phyloP scores from a whole-genome alignment of 1,284 basidiomycete species.

The Microbotryum violaceum region DNA sequence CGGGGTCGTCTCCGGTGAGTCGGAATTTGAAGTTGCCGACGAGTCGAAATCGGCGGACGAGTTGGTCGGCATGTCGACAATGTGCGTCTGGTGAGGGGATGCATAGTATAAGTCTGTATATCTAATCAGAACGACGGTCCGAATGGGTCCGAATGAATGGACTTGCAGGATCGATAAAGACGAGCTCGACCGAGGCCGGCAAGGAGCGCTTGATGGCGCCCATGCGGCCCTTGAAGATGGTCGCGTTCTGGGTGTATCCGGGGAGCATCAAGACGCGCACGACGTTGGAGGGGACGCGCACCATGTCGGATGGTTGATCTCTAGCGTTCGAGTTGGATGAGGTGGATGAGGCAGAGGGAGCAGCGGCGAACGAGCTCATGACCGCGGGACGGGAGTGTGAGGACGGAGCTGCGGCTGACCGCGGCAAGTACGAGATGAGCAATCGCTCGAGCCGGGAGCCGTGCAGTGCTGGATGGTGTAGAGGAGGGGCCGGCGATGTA shows the following conservation, averaged over 20 bases:
- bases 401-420: too few relatives aligned
- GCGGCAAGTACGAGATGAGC: too few relatives aligned
- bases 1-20: slow-evolving; percentile 51
- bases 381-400: too few relatives aligned
- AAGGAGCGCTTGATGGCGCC: slow-evolving; percentile 23
- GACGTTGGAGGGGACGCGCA: background rate
- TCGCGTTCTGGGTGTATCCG: slow-evolving; percentile 74
- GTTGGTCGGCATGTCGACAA: slow-evolving; percentile 57
- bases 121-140: background rate
- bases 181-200: slow-evolving; percentile 24
- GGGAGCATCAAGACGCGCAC: slow-evolving; percentile 30
- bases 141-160: background rate
- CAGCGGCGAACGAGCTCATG: too few relatives aligned
- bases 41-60: slow-evolving; percentile 52
- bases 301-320: too few relatives aligned
- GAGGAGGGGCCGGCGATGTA: too few relatives aligned
- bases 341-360: too few relatives aligned
- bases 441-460: too few relatives aligned
- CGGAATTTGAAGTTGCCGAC: slow-evolving; percentile 47
- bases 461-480: too few relatives aligned
- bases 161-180: slow-evolving; percentile 30
- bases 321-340: too few relatives aligned
- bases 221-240: slow-evolving; percentile 49
- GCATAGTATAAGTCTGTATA: background rate
- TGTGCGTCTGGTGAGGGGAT: slow-evolving; percentile 43